Evolutionary conservation across 805 yeast species (phyloP), one percentile per base, ranked within the genome.

Genomic region (Pichia pseudocactophila): DNA sequence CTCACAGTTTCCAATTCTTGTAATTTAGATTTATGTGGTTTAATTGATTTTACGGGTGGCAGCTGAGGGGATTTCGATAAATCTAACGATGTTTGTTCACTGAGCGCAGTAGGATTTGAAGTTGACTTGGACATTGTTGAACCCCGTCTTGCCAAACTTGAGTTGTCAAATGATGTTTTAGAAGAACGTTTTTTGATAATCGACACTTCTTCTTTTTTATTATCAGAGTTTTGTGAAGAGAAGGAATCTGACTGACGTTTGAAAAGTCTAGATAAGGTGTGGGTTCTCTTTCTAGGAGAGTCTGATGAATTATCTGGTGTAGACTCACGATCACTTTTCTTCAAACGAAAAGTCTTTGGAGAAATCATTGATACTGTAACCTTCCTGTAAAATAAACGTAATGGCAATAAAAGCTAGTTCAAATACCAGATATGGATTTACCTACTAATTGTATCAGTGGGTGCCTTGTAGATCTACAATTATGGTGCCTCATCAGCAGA

Each of bases 1-100:
- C 44, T 44, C 2, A 44, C 48, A 15, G 43, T 35, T 13, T 32
- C 27, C 12, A 42, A 31, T 28, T 45, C 44, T 9, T 40, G 34
- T 20, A 19, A 19, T 26, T 43, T 37, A 2, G 46, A 36, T 10
- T 30, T 34, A 5, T 33, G 10, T 5, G 20, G 19, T 15, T 37
- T 36, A 4, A 36, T 35, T 19, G 43, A 31, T 12, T 32, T 20
- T 13, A 40, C 20, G 15, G 34, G 28, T 10, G 47, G 47, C n/a
- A 41, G 25, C 15, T 32, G 22, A 4, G 48, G 39, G 7, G 34
- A 17, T 30, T 39, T 35, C 1, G 43, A 36, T n/a, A 39, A 17
- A n/a, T 42, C 45, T 7, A 39, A 9, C 5, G 25, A 6, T 8
- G 25, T 22, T 15, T 16, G 4, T 10, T 30, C 37, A 27, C 43